These are phyloP conservation scores for Ocimum tenuiflorum DNA, from an alignment of 257 asterid genomes.

Conservation along the genomic window DNA sequence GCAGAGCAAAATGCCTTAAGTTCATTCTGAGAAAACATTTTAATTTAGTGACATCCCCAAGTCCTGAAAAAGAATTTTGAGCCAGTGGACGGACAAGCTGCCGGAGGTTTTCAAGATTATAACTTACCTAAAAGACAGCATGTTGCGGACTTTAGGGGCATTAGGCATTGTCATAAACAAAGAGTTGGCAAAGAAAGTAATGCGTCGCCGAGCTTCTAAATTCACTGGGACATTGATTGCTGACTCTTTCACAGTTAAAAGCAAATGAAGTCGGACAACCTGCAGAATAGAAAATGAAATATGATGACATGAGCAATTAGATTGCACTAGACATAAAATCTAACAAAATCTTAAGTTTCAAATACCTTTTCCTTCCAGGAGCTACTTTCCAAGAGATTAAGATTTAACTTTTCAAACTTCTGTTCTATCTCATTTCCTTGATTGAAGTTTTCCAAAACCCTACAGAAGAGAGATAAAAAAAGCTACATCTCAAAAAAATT, in stretches of 20 bases:
- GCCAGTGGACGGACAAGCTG: conserved; percentile 16
- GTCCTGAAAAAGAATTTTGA: not conserved
- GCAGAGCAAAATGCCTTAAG: not conserved
- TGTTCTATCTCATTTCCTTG: conserved; percentile 48
- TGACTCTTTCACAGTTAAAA: conserved; percentile 91
- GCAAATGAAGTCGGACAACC: conserved; percentile 93
- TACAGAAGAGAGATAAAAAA: conserved; percentile 24
- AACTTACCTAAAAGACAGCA: conserved; percentile 91
- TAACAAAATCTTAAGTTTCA: not conserved
- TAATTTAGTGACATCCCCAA: not conserved
- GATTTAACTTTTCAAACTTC: conserved; percentile 59
- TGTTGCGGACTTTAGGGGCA: conserved; percentile 93
- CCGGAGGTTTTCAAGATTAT: conserved; percentile 11
- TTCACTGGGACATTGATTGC: conserved; percentile 91
- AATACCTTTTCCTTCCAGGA: conserved; percentile 95
- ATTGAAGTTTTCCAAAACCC: conserved; percentile 44
- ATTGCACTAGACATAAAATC: not conserved
- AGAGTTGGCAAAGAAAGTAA: conserved; percentile 92
- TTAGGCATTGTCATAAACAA: conserved; percentile 89
- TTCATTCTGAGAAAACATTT: not conserved
- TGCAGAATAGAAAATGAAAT: conserved; percentile 21
- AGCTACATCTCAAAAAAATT: conserved; percentile 19
- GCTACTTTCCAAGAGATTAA: conserved; percentile 36
- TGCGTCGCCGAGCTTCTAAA: conserved; percentile 91
- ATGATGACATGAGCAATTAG: conserved; percentile 1